Evolutionary conservation across 768 basidiomycete genomes (phyloP), one percentile per base, ranked within the genome.

Genomic region (Auriscalpium vulgare): DNA sequence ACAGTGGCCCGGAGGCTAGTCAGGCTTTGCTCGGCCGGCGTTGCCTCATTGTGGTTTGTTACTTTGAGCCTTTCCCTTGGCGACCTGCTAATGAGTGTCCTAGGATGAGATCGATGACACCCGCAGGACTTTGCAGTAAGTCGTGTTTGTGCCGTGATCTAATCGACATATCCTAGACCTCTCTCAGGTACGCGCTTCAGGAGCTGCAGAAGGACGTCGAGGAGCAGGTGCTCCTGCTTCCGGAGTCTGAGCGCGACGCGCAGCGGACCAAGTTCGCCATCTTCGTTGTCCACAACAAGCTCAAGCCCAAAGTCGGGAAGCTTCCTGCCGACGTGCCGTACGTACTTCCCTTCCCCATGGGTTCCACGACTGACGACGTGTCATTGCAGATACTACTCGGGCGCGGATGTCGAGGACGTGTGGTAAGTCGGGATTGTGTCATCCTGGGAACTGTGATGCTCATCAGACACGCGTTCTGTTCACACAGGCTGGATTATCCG

Each of bases 231-330:
- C 70, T 80, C 34, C 67, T 69, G 10, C 78, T 83, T 55, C 85
- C 88, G 4, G 88, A 90, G 68, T 70, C 79, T 16, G 85, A 94
- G 62, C 85, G 87, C 51, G 82, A 86, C n/a, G 79, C 79, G 1
- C 68, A 71, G 8, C 74, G 77, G 4, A 94, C 95, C 29, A 76
- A 88, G 68, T 92, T 99, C 58, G 95, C 82, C 1, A 76, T 97
- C 60, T 99, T 98, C 66, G 95, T 98, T 48, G 91, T 95, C 23
- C 90, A 94, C 72, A 91, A 94, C 76, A 98, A 97, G 74, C 75
- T 84, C 58, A 97, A 97, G 73, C 74, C 77, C 36, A 99, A 99
- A 74, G 67, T 84, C 37, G 94, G 83, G 29, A 71, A 81, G 47
- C 72, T 99, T 38, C 89, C 93, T 3, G 62, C 75, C 2, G 80